These are phyloP conservation scores for Neodidymelliopsis sp. DNA, from an alignment of 2,329 filamentous ascomycete genomes.

Conservation along the genomic window DNA sequence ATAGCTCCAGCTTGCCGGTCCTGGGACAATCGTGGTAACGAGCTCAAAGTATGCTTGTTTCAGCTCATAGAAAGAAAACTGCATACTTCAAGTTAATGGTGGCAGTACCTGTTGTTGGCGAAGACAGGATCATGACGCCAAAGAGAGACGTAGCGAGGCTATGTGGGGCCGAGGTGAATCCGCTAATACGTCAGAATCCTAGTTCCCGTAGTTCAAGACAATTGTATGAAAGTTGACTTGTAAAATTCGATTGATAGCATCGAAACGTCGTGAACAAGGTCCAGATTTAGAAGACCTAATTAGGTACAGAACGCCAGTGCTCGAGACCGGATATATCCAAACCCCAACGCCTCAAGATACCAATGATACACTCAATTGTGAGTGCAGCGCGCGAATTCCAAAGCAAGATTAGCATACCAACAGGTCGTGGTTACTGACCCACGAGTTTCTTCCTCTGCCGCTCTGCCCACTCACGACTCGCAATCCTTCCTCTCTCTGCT, in stretches of 20 bases:
- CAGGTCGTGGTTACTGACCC: too few species aligned
- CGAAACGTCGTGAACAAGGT: too few species aligned
- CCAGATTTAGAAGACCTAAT: too few species aligned
- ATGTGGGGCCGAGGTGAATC: not conserved
- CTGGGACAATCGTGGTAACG: conserved; percentile 16
- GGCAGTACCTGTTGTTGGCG: not conserved
- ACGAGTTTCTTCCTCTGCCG: conserved; percentile 53
- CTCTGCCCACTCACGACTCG: conserved; percentile 59
- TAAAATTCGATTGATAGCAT: too few species aligned
- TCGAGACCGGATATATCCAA: conserved; percentile 11
- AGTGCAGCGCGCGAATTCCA: too few species aligned
- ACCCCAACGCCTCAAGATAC: conserved; percentile 3
- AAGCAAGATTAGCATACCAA: too few species aligned
- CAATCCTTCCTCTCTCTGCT: conserved; percentile 54
- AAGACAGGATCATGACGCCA: not conserved
- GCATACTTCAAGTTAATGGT: not conserved
- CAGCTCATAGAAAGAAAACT: not conserved
- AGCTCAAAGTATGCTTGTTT: conserved; percentile 11
- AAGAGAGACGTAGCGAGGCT: not conserved
- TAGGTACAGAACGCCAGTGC: not conserved
- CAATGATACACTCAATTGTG: not conserved
- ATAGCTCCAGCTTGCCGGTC: conserved; percentile 15
- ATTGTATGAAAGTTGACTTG: too few species aligned
- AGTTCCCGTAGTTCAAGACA: too few species aligned
- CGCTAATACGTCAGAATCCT: too few species aligned